Evolutionary conservation across 2,329 filamentous ascomycete species (phyloP).

Genomic region (Cercospora nicotianae): DNA sequence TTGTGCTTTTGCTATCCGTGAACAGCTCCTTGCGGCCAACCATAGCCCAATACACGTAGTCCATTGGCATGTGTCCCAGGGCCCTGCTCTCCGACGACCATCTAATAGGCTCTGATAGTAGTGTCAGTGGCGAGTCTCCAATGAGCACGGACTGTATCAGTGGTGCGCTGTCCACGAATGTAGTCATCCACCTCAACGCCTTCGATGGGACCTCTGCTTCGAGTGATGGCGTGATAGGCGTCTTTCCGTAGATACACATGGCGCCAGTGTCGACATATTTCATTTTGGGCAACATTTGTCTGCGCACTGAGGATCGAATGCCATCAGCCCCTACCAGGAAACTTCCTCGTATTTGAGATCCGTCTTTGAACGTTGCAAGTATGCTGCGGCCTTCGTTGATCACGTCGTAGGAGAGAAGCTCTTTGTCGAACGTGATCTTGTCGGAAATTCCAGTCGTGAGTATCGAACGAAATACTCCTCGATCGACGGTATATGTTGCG

Average conservation of each 20-base stretch:
- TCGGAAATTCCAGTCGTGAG: not conserved
- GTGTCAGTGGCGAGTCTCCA: constrained; percentile 12
- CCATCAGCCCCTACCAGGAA: not conserved
- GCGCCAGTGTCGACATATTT: not conserved
- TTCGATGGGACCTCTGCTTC: constrained; percentile 16
- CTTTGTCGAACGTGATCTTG: not conserved
- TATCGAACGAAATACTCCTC: not conserved
- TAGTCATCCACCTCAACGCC: constrained; percentile 26
- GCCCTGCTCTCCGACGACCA: not conserved
- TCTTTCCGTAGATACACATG: not conserved
- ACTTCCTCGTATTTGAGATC: not conserved
- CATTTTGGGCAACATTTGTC: not conserved
- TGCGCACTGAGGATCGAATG: not conserved
- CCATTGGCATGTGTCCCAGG: not conserved
- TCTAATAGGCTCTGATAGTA: not conserved
- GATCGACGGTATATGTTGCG: not conserved
- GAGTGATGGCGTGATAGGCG: not conserved
- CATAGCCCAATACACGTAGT: not conserved
- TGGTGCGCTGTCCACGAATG: constrained; percentile 19
- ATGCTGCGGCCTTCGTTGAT: not conserved
- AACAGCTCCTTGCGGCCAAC: not conserved
- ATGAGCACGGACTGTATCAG: constrained; percentile 26
- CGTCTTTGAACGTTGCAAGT: not conserved
- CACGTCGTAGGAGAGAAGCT: not conserved
- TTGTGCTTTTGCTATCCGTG: not conserved